Base-by-base conservation (phyloP, 306 rosid species). In the Acacia melanoxylon region DNA sequence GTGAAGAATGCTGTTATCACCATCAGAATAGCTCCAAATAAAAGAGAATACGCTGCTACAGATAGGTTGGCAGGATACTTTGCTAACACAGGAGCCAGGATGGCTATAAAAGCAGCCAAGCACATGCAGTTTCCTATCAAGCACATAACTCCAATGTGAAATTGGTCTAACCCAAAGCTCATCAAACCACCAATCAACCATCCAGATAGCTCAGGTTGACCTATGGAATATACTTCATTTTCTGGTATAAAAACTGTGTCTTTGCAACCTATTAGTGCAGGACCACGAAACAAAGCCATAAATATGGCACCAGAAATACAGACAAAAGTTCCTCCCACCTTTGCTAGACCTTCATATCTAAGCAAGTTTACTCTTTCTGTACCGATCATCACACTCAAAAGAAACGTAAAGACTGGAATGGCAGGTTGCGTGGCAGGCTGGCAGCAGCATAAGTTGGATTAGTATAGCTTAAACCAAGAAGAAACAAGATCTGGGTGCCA, bases 391-490 rank as follows among this genome's bases (percentile, higher is more conserved):
- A 85, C 86, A 62, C 98, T 90, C 31, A 95, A 83, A 74, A 93
- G 82, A 87, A 95, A 91, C 33, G 98, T 95, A 73, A 93, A 93
- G 83, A 91, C 98, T 12, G 98, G 98, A 82, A 95, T 95, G 16
- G 98, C 71, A 79, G 98, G 98, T 83, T 95, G 98, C 86, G 68
- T 91, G 69, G 98, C n/a, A n/a, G n/a, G n/a, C n/a, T n/a, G n/a
- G n/a, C 95, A 80, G 98, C 91, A 63, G 98, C 98, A 81, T 93
- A 95, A 54, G 98, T 91, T 81, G 98, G 98, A 86, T 89, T 95
- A 62, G 98, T 95, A 82, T 95, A 91, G 84, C 94, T 91, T 83
- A 93, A 93, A 87, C 98, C 98, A 78, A 95, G 44, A 73, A 95
- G 98, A 91, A 95, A 95, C 86, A 95, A 82, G 73, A 95, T 97